phyloP scores from a whole-genome alignment of 164 flowering plant species.

The Magnolia changhungtana region DNA sequence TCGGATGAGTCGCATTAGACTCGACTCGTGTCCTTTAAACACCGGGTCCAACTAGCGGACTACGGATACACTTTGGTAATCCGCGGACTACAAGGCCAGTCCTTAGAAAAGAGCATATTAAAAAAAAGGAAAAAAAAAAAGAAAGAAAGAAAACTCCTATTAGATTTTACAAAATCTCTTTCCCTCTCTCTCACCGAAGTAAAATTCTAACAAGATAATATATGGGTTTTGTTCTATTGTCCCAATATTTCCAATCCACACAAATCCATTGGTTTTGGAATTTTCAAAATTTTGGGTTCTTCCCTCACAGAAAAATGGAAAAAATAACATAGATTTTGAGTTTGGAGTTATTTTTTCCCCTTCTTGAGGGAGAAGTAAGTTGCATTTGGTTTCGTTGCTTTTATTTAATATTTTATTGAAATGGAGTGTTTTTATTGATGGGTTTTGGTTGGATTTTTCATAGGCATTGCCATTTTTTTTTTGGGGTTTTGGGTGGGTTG shows the following conservation, averaged over 20 bases:
- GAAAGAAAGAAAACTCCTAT: not conserved
- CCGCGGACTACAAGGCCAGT: too few relatives aligned
- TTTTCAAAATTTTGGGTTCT: not conserved
- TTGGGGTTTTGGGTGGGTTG: not conserved
- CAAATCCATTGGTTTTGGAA: not conserved
- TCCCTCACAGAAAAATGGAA: not conserved
- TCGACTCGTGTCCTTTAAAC: too few relatives aligned
- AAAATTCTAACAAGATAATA: not conserved
- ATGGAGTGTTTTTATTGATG: slow-evolving; percentile 10
- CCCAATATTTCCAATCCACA: not conserved
- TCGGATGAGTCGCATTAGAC: too few relatives aligned
- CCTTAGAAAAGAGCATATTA: too few relatives aligned
- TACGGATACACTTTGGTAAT: too few relatives aligned
- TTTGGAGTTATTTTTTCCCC: not conserved
- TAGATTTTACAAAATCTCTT: not conserved
- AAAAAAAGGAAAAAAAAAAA: too few relatives aligned
- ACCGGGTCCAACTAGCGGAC: not conserved
- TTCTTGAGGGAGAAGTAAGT: not conserved
- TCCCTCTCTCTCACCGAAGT: not conserved
- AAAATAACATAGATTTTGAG: not conserved
- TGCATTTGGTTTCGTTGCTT: not conserved
- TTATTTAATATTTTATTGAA: not conserved
- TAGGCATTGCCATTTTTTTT: not conserved
- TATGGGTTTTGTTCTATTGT: not conserved
- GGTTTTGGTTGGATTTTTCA: not conserved